Evolutionary conservation across 225 moss, liverwort and hornwort species (phyloP), one percentile per base, ranked within the genome.

Genomic region (Climacium dendroides): DNA sequence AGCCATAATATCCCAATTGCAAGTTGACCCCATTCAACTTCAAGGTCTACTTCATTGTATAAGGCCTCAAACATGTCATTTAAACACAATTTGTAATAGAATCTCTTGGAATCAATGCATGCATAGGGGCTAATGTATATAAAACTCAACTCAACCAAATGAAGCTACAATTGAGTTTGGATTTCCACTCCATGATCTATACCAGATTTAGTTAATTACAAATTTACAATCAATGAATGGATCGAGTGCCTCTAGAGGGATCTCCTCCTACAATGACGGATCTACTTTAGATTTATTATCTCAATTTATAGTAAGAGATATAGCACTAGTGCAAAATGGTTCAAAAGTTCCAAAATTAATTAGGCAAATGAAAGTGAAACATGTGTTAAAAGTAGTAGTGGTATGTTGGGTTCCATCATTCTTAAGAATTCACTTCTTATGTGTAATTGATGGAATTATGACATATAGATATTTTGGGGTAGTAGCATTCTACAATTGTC

Each of bases 1-100:
- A 63, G 65, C 35, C 13, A 67, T 37, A 39, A 23, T 0, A 0
- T 0, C 12, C 7, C n/a, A n/a, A n/a, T n/a, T n/a, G n/a, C 4
- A 23, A 23, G 4, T 39, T 67, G 67, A 67, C 2, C 4, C 37
- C 6, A 37, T 67, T 39, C 0, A 1, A 1, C 39, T 67, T 37
- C 22, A 37, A 37, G 22, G 37, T 67, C 20, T 37, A 37, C 37
- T 67, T 67, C 10, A n/a, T 12, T 67, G 7, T 12, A 23, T 37
- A 6, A 11, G 7, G 37, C 23, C 23, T 67, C 37, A 37, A 37
- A 12, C 13, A 67, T 67, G 6, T 67, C 67, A 67, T 67, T 37
- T 7, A 67, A 67, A 66, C 11, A n/a, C 11, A 22, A 6, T 37
- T 37, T 67, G 7, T 12, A 0, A 12, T 37, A 67, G 37, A 37